Evolutionary conservation across 345 rosid genomes (phyloP).

Genomic region (Acer yangbiense): DNA sequence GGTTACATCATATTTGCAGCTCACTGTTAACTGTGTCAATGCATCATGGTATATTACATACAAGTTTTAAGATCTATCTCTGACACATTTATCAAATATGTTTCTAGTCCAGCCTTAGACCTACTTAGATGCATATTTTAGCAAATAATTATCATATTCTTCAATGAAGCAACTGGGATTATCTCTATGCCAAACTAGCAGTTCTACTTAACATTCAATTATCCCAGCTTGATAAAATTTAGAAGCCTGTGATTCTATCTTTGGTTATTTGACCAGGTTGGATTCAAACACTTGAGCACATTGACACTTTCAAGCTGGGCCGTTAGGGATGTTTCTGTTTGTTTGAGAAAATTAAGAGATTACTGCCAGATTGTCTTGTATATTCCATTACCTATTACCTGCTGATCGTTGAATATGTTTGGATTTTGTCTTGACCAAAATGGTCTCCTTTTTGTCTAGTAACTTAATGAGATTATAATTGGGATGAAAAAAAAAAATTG

Average conservation of each 20-base stretch:
- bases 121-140: neutral
- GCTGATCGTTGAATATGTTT: neutral
- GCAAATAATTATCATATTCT: neutral
- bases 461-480: neutral
- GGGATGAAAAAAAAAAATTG: neutral
- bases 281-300: neutral
- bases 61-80: neutral
- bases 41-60: neutral
- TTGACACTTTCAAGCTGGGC: neutral
- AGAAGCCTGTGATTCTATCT: neutral
- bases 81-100: neutral
- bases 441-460: neutral
- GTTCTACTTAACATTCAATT: neutral
- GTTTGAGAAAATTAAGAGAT: neutral
- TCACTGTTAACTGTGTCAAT: neutral
- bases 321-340: neutral
- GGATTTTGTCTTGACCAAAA: neutral
- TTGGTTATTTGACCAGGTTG: constrained; percentile 3
- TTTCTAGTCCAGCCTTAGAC: neutral
- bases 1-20: neutral
- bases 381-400: neutral
- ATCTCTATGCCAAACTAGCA: neutral
- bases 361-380: neutral
- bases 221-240: neutral
- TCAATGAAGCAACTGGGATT: constrained; percentile 3